These are phyloP conservation scores for Dipodascopsis uninucleata DNA, from an alignment of 805 yeast genomes.

Conservation along the genomic window DNA sequence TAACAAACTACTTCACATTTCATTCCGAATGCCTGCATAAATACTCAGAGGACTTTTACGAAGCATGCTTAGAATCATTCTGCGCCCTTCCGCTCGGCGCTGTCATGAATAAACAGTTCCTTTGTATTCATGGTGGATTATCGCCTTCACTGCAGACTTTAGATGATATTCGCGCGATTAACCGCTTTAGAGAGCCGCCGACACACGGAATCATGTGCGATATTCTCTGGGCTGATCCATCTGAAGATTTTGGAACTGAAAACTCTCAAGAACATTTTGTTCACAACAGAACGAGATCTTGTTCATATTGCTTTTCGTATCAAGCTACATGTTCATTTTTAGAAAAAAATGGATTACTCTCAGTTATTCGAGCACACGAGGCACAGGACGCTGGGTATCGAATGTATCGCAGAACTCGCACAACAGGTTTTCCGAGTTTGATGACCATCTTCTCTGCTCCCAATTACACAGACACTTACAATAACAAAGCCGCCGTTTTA, in stretches of 20 bases:
- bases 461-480: constrained; percentile 85
- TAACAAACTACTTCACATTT: constrained; percentile 91
- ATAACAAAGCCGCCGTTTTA: constrained; percentile 91
- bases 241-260: constrained; percentile 78
- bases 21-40: constrained; percentile 86
- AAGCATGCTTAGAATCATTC: constrained; percentile 71
- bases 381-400: constrained; percentile 97
- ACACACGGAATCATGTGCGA: constrained; percentile 93
- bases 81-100: constrained; percentile 90
- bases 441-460: constrained; percentile 95
- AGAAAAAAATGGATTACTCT: constrained; percentile 69
- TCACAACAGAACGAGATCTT: constrained; percentile 78
- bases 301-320: constrained; percentile 86
- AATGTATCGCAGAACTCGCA: constrained; percentile 80
- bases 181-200: constrained; percentile 90
- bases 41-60: constrained; percentile 62
- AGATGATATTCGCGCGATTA: constrained; percentile 62
- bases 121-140: constrained; percentile 95
- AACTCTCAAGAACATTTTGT: constrained; percentile 44
- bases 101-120: constrained; percentile 85
- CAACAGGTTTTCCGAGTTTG: constrained; percentile 84
- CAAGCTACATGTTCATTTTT: constrained; percentile 76
- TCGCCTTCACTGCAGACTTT: constrained; percentile 76
- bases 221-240: constrained; percentile 92
- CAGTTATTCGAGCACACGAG: constrained; percentile 93